These are phyloP conservation scores for Cladosporium austrohemisphaericum DNA, from an alignment of 2,329 filamentous ascomycete species.

Conservation along the genomic window DNA sequence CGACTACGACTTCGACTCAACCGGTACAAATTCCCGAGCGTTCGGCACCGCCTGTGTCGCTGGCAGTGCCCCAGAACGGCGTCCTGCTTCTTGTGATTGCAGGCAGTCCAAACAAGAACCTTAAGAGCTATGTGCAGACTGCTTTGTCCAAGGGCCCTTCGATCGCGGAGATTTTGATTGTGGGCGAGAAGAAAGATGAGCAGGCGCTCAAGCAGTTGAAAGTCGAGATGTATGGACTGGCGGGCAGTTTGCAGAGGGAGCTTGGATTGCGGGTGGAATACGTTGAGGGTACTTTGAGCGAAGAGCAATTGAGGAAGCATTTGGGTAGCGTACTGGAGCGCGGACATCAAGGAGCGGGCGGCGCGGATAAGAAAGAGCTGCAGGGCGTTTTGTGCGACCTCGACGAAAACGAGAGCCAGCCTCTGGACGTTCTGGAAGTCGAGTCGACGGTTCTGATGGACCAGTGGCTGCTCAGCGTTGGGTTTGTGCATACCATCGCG, in stretches of 20 bases:
- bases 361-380: conserved; percentile 17
- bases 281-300: conserved; percentile 19
- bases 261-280: conserved; percentile 21
- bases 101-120: conserved; percentile 2
- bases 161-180: conserved; percentile 3
- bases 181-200: conserved; percentile 17
- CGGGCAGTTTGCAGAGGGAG: conserved; percentile 24
- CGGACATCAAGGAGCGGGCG: conserved; percentile 14
- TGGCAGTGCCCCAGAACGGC: neutral
- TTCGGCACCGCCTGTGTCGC: neutral
- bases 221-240: conserved; percentile 22
- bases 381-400: conserved; percentile 27
- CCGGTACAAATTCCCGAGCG: neutral
- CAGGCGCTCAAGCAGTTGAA: conserved; percentile 23
- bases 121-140: conserved; percentile 12
- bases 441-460: conserved; percentile 20
- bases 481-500: conserved; percentile 25
- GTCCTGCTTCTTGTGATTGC: conserved; percentile 11
- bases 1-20: neutral
- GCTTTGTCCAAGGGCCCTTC: neutral
- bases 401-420: conserved; percentile 1
- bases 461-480: conserved; percentile 25
- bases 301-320: conserved; percentile 18
- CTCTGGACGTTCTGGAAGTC: conserved; percentile 23
- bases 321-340: conserved; percentile 9